Evolutionary conservation across 2,329 filamentous ascomycete genomes (phyloP), one percentile per base, ranked within the genome.

Genomic region (Verticillium nonalfalfae): DNA sequence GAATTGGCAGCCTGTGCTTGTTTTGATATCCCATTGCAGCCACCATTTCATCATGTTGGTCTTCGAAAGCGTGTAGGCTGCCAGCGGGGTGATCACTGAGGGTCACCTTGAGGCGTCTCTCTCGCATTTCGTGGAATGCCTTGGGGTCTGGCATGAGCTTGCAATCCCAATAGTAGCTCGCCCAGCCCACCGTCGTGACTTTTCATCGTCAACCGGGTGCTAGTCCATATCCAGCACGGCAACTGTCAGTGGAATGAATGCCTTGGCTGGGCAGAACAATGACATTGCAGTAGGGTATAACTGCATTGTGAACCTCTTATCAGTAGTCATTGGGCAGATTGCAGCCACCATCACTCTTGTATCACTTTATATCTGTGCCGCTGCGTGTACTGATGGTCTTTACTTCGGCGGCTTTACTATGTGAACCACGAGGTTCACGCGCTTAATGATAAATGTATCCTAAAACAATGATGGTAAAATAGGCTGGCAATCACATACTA

Each of bases 51-150:
- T 78, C 68, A 66, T 88, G 88, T 59, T 76, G 71, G 11, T 85
- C 81, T 68, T 89, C 86, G 65, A 81, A 80, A 9, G 74, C 72
- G 57, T 84, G 76, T 15, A 88, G 74, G 4, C 86, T 86, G 34
- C 80, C 79, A n/a, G 82, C 80, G 0, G 86, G 86, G 66, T 88
- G 86, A 63, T 87, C 81, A 65, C 88, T 88, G 55, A 88, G 72
- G 0, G 85, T 82, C 2, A 82, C 73, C 64, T 80, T 84, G 57
- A 88, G 74, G 2, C 77, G 76, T 2, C 80, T 75, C 34, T 57
- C 38, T 3, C 18, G 6, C 40, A 50, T 50, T 7, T 50, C 40
- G 5, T 78, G 85, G 36, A 88, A 69, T 26, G 80, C 76, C 26
- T 75, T 68, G 0, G 85, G 85, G 31, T 87, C 75, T 0, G 85